Base-by-base conservation (phyloP, 331 rosid species). In the Dryas integrifolia region DNA sequence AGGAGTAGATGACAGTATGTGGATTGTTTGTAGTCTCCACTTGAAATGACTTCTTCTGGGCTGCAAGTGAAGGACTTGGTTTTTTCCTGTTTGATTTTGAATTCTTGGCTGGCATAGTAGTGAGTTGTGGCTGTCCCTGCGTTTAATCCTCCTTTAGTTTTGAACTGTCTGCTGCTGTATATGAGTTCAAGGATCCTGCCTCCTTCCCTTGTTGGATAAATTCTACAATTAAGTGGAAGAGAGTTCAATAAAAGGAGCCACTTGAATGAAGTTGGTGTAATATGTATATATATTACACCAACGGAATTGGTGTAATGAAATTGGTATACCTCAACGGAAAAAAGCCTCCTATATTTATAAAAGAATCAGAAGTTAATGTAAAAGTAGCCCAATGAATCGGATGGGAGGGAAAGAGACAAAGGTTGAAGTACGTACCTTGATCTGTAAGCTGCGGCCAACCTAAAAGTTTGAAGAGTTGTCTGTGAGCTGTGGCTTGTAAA, bases 81-180 rank as follows among this genome's bases (percentile, higher is more conserved):
- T 55, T 72, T 83, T 8, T 84, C 82, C 18, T 94, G 96, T 59
- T 89, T 91, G 84, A 83, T 88, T 79, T 89, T 91, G 90, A 94
- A 94, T 76, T 91, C 92, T 51, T 88, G 85, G 75, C 98, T 90
- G 10, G 89, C 82, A 69, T 85, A 94, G 74, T 92, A 94, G 74
- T 94, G 98, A 48, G 97, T 94, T 65, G 98, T 94, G 58, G 98
- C 98, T 5, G 97, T 86, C 79, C 96, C 98, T 2, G 78, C 88
- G 0, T 79, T 77, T 85, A 94, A 62, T 0, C 92, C 95, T 75
- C 97, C 98, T 70, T 87, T 85, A 6, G 97, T 85, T 82, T 84
- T 88, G 81, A 70, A 85, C 82, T 81, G 82, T 35, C 81, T 88
- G 87, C 98, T 91, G 80, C 98, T 86, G 82, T 94, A 94, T 82